Base-by-base conservation (phyloP, 108 stramenopile genomes). In the Nitzschia sp. region DNA sequence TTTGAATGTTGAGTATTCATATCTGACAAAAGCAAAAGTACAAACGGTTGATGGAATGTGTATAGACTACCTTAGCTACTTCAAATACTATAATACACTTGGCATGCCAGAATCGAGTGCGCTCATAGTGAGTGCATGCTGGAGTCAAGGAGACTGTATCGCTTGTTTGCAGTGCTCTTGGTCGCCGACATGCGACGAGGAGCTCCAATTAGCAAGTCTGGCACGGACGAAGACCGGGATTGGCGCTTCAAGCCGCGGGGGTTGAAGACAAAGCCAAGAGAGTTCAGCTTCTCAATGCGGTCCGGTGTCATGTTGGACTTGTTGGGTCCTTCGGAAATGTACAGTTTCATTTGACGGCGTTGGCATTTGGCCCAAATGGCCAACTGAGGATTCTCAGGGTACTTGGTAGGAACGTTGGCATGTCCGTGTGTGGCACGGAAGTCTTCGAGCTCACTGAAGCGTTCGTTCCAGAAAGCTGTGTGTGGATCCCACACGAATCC, bases 361-460 rank as follows among this genome's bases (percentile, higher is more conserved):
- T 88, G 87, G 41, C 80, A 75, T 41, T 78, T 78, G n/a, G 72
- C 71, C 80, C 80, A 80, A n/a, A 71, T 59, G 20, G 75, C 80
- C 17, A 80, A 57, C 24, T 72, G 71, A 8, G 70, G 75, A 42
- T 80, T 80, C 8, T 46, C 37, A 37, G 52, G 57, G 52, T 63
- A 73, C 22, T 58, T 56, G 8, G 57, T 66, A 8, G 73, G 73
- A 8, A 74, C 65, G 44, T 67, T 60, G 57, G 24, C 53, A 43
- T 74, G 73, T 39, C 73, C 73, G 38, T 74, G 44, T 21, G 10
- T 39, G 10, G 26, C 58, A 25, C 53, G 58, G 51, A 74, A 74
- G 7, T 40, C 22, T 19, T 67, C 53, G 11, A 74, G 57, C 38
- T 67, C 57, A 10, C 53, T 3, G 17, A 51, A 57, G 10, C 66